phyloP scores from a whole-genome alignment of 2,329 filamentous ascomycete genomes.

The Leptoxyphium fumago region DNA sequence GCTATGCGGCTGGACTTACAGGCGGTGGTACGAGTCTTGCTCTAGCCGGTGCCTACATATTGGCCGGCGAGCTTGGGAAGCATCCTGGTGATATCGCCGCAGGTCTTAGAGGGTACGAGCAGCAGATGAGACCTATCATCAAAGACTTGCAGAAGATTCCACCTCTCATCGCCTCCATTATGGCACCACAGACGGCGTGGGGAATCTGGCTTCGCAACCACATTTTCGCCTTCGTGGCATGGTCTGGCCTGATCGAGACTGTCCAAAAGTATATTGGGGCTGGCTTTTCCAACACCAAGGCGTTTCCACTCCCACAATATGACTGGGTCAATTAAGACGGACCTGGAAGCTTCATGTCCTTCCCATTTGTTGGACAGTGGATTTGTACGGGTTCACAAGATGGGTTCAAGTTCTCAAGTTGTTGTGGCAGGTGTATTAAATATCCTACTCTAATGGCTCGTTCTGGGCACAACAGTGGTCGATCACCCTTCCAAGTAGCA shows the following conservation, averaged over 20 bases:
- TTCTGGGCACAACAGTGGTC: too few species aligned
- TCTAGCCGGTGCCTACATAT: slow-evolving; percentile 34
- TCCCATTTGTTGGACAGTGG: too few species aligned
- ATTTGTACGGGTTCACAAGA: too few species aligned
- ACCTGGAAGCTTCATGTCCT: too few species aligned
- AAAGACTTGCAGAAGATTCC: slow-evolving; percentile 21
- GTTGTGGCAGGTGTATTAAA: too few species aligned
- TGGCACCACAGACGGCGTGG: slow-evolving; percentile 33
- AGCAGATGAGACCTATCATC: slow-evolving; percentile 31
- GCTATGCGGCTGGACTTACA: slow-evolving; percentile 20
- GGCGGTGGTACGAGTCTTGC: slow-evolving; percentile 23
- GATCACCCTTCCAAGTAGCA: too few species aligned
- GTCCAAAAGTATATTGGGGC: too few species aligned
- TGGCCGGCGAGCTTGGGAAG: slow-evolving; percentile 35
- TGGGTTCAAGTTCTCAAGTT: too few species aligned
- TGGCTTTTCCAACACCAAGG: too few species aligned
- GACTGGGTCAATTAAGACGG: too few species aligned
- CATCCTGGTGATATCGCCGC: slow-evolving; percentile 16
- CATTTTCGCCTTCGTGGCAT: slow-evolving; percentile 26
- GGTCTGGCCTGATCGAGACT: slow-evolving; percentile 7
- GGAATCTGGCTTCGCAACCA: slow-evolving; percentile 32
- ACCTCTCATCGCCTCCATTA: slow-evolving; percentile 19
- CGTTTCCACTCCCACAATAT: too few species aligned
- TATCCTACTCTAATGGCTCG: too few species aligned
- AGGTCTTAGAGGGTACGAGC: slow-evolving; percentile 31